phyloP scores from a whole-genome alignment of 2,329 filamentous ascomycete species.

The Nectriaceae sp. region DNA sequence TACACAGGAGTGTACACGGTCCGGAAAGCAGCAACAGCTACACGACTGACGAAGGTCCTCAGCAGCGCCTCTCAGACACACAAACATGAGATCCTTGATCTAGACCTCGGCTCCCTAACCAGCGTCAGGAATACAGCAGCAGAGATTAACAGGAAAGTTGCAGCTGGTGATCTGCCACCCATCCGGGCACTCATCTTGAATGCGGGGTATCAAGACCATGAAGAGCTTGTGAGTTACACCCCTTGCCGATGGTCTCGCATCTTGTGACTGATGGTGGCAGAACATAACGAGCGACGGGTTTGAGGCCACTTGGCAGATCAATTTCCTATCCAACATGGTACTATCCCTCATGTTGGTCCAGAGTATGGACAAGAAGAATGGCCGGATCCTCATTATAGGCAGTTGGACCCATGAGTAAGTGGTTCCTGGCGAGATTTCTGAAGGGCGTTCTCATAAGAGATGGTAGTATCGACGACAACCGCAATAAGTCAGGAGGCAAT shows the following conservation, averaged over 20 bases:
- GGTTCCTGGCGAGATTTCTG: neutral
- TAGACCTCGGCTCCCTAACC: slow-evolving; percentile 34
- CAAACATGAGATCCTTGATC: slow-evolving; percentile 32
- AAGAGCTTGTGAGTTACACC: slow-evolving; percentile 22
- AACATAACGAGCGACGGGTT: slow-evolving; percentile 32
- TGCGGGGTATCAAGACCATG: slow-evolving; percentile 31
- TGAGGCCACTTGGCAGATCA: slow-evolving; percentile 36
- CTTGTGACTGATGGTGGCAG: slow-evolving; percentile 16
- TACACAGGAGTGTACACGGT: slow-evolving; percentile 41
- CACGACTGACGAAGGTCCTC: slow-evolving; percentile 28
- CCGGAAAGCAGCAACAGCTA: slow-evolving; percentile 33
- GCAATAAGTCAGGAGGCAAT: slow-evolving; percentile 21
- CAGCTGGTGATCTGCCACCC: slow-evolving; percentile 36
- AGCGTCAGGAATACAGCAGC: slow-evolving; percentile 29
- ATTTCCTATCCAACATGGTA: slow-evolving; percentile 34
- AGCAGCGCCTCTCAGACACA: slow-evolving; percentile 22
- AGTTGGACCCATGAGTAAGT: slow-evolving; percentile 39
- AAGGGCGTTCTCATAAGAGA: slow-evolving; percentile 7
- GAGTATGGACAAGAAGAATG: slow-evolving; percentile 32
- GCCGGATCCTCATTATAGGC: slow-evolving; percentile 32
- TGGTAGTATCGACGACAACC: slow-evolving; percentile 30
- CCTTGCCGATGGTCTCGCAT: neutral
- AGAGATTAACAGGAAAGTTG: slow-evolving; percentile 32
- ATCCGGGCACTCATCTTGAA: slow-evolving; percentile 42
- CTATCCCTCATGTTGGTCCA: slow-evolving; percentile 33